Evolutionary conservation across 306 rosid genomes (phyloP).

Genomic region (Cyamopsis tetragonoloba): DNA sequence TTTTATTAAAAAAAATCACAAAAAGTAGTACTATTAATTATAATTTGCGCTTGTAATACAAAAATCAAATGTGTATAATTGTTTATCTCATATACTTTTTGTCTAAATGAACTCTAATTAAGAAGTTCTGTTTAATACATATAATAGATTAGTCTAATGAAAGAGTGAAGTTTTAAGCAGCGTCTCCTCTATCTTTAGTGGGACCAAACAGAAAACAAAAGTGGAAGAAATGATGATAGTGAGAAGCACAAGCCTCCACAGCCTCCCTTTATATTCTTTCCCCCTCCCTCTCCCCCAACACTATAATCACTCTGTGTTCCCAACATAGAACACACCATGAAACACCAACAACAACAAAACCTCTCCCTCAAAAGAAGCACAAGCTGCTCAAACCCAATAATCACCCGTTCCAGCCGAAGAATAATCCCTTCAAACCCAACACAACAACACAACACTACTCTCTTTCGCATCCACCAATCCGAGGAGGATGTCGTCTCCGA

Average conservation of each 20-base stretch:
- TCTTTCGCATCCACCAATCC: slow-evolving; percentile 7
- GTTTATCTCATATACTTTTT: no score
- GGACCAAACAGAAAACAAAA: slow-evolving; percentile 30
- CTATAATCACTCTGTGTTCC: slow-evolving; percentile 45
- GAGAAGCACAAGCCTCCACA: slow-evolving; percentile 57
- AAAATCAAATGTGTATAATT: no score
- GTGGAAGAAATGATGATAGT: slow-evolving; percentile 46
- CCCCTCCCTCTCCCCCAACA: slow-evolving; percentile 49
- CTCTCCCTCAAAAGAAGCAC: slow-evolving; percentile 49
- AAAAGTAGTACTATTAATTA: no score
- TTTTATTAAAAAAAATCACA: no score
- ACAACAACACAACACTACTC: not conserved
- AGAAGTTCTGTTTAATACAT: no score
- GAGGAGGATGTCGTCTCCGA: slow-evolving; percentile 41
- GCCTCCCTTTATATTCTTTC: slow-evolving; percentile 61
- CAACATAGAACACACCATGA: slow-evolving; percentile 40
- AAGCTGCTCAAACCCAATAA: slow-evolving; percentile 37
- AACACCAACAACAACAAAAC: slow-evolving; percentile 38
- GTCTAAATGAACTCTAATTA: no score
- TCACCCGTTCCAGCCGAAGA: slow-evolving; percentile 40
- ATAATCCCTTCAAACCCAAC: slow-evolving; percentile 41
- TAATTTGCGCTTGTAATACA: no score
- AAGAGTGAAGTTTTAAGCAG: no score
- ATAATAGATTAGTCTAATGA: no score
- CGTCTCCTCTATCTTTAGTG: no score